Conservation (phyloP, 129 eudicot genomes). For the Dittrichia graveolens region DNA sequence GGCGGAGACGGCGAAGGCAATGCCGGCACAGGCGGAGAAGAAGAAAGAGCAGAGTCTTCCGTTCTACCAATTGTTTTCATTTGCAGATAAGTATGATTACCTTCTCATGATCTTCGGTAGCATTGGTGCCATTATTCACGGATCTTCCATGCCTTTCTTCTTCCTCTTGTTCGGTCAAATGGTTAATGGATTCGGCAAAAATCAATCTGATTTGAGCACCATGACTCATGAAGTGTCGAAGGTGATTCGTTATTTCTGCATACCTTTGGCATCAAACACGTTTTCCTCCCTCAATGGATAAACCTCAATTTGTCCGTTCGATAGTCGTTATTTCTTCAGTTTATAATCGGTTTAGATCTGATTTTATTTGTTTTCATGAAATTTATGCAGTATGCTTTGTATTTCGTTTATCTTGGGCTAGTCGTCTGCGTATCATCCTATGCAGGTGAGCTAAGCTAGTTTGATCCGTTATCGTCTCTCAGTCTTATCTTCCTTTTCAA, state of each 20-base stretch:
- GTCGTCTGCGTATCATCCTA: conserved; percentile 92
- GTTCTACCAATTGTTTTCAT: conserved; percentile 78
- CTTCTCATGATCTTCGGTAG: conserved; percentile 70
- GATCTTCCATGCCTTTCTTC: conserved; percentile 97
- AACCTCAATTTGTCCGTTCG: too few species aligned
- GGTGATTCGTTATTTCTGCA: conserved; percentile 32
- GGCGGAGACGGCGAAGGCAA: conserved; percentile 61
- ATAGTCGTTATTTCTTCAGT: background rate
- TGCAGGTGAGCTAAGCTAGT: conserved; percentile 62
- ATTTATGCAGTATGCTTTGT: conserved; percentile 89
- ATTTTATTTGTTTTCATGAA: background rate
- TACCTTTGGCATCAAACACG: background rate
- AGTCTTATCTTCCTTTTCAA: too few species aligned
- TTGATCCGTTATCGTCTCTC: conserved; percentile 34
- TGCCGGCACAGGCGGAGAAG: conserved; percentile 83
- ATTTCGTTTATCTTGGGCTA: conserved; percentile 90
- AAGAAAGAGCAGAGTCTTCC: conserved; percentile 92
- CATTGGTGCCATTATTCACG: conserved; percentile 87
- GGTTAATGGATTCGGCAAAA: conserved; percentile 96
- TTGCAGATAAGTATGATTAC: conserved; percentile 76
- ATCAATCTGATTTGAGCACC: conserved; percentile 75
- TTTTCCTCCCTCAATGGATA: too few species aligned
- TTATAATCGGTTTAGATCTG: conserved; percentile 36
- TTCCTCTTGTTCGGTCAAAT: conserved; percentile 87
- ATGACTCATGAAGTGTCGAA: conserved; percentile 93